Base-by-base conservation (phyloP, 2,329 filamentous ascomycete species). In the Davidsoniella virescens region DNA sequence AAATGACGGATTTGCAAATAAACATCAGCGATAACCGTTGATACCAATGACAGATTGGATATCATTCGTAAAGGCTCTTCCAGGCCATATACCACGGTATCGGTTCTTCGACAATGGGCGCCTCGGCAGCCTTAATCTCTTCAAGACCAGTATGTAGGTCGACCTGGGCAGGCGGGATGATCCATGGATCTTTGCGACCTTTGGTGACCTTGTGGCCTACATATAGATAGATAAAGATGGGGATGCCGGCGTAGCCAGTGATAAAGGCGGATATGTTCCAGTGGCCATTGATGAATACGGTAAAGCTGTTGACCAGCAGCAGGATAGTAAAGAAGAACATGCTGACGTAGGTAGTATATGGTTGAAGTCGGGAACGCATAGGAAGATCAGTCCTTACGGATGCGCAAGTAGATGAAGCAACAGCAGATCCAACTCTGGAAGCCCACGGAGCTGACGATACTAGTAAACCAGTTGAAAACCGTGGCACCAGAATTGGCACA, bases 81-180 rank as follows among this genome's bases (percentile, higher is more conserved):
- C 20, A 20, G 20, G 20, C 20, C 20, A 20, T 20, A 4, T 20
- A 20, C 20, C 20, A 20, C 20, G 20, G 20, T 4, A 4, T 20
- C 5, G 20, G 20, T 20, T 20, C 20, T 20, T 20, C 20, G 5
- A 20, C 20, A 20, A 20, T 20, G 5, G 42, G 42, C 23, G 20
- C 10, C 42, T 44, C 42, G 7, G 16, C 42, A 4, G 42, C 42
- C 10, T 26, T 4, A 12, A 44, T 26, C 23, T 44, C 42, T 5
- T 12, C 42, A 74, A 94, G 39, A 92, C 88, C 1, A 77, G 82
- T 10, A 70, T 90, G 52, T 75, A 82, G 56, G 29, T 44, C 42
- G 7, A 44, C 42, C 7, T 26, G 12, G 10, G 8, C 20, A 2
- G 42, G 17, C 5, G 17, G n/a, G 20, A 20, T 26, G 14, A 20